These are phyloP conservation scores for Talaromyces verruculosus DNA, from an alignment of 2,329 filamentous ascomycete species.

Conservation along the genomic window DNA sequence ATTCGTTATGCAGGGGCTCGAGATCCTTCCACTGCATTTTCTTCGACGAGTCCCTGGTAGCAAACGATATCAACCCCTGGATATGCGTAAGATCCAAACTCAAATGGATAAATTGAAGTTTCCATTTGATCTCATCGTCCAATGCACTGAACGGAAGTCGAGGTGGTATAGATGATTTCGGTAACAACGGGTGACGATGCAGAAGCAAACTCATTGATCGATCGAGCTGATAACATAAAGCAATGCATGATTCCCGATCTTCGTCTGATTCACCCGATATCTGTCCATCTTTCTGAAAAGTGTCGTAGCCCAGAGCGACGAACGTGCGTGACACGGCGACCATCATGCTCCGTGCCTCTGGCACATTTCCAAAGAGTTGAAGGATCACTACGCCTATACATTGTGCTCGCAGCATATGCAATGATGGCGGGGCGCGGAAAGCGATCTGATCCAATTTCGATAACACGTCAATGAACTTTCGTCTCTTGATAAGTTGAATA, in stretches of 20 bases:
- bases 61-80: background rate
- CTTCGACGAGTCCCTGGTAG: no score
- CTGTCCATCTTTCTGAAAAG: background rate
- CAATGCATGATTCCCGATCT: slow-evolving; percentile 26
- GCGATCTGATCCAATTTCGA: background rate
- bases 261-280: slow-evolving; percentile 17
- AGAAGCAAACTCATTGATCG: slow-evolving; percentile 30
- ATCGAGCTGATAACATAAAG: slow-evolving; percentile 34
- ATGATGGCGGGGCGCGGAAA: slow-evolving; percentile 8
- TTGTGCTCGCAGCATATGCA: slow-evolving; percentile 14
- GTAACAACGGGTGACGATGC: slow-evolving; percentile 27
- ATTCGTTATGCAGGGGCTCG: background rate
- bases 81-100: slow-evolving; percentile 6
- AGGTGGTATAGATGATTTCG: background rate
- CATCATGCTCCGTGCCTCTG: slow-evolving; percentile 12
- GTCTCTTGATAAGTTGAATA: slow-evolving; percentile 4
- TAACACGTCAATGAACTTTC: background rate
- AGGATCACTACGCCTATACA: slow-evolving; percentile 9
- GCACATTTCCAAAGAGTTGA: slow-evolving; percentile 20
- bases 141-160: no score
- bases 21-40: slow-evolving; percentile 1
- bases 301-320: slow-evolving; percentile 28
- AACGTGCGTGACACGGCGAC: slow-evolving; percentile 29
- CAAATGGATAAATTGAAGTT: background rate
- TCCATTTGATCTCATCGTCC: background rate